These are phyloP conservation scores for Epichloe sp. DNA, from an alignment of 2,329 filamentous ascomycete species.

Conservation along the genomic window DNA sequence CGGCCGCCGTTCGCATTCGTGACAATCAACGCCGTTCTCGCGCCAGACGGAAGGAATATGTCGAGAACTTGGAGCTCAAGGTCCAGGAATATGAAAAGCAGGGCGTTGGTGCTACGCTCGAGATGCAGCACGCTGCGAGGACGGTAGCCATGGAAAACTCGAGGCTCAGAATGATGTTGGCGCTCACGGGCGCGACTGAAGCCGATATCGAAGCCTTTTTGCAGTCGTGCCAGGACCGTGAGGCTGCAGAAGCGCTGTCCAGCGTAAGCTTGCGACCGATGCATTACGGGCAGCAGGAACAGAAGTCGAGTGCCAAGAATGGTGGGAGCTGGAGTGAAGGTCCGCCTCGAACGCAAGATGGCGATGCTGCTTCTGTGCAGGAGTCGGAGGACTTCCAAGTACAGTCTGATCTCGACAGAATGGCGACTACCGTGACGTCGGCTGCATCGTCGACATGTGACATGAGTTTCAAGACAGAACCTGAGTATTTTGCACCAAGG, in stretches of 20 bases:
- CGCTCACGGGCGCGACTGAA: slow-evolving; percentile 23
- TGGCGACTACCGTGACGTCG: background rate
- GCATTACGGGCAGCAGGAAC: slow-evolving; percentile 1
- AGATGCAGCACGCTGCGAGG: slow-evolving; percentile 41
- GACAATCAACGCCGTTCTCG: slow-evolving; percentile 42
- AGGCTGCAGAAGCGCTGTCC: slow-evolving; percentile 15
- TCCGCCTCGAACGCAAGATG: background rate
- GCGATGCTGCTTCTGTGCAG: background rate
- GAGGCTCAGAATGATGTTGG: slow-evolving; percentile 29
- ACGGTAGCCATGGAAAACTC: slow-evolving; percentile 35
- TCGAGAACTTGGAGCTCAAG: slow-evolving; percentile 32
- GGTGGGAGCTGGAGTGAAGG: background rate
- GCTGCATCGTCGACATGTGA: background rate
- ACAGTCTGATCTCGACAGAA: background rate
- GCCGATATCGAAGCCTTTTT: slow-evolving; percentile 28
- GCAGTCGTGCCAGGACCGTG: slow-evolving; percentile 20
- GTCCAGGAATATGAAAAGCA: slow-evolving; percentile 34
- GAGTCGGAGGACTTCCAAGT: background rate
- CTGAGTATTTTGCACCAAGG: background rate
- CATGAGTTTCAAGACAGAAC: background rate
- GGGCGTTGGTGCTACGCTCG: slow-evolving; percentile 34
- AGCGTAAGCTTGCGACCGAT: slow-evolving; percentile 6
- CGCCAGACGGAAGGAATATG: slow-evolving; percentile 35
- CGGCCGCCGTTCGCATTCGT: slow-evolving; percentile 27
- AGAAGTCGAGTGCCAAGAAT: background rate